Percentiles rank a stretch among this genome's conserved stretches.
These are phyloP conservation scores for Flaveria robusta DNA, from an alignment of 129 eudicot species.

Conservation along the genomic window DNA sequence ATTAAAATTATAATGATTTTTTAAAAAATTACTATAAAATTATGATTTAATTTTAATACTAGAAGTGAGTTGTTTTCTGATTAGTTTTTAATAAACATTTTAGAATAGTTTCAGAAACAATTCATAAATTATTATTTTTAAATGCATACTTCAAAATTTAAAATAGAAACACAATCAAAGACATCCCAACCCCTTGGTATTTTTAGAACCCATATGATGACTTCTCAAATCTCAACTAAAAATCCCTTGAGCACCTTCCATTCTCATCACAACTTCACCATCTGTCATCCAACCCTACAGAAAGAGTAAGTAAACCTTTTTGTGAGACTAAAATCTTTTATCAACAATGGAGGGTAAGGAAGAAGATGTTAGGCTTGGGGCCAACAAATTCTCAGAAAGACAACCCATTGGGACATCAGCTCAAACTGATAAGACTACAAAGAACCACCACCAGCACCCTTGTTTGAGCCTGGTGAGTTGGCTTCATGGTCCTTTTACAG, in stretches of 20 bases:
- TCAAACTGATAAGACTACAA: slow-evolving; percentile 80
- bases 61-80: no score
- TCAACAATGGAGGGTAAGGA: slow-evolving; percentile 76
- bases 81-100: no score
- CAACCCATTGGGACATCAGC: slow-evolving; percentile 88
- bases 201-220: no score
- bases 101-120: no score
- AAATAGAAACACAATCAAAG: no score
- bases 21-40: no score
- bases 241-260: slow-evolving; percentile 20
- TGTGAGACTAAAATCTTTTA: slow-evolving; percentile 11
- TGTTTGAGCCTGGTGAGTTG: slow-evolving; percentile 89
- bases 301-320: slow-evolving; percentile 5
- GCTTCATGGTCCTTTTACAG: slow-evolving; percentile 89
- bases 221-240: slow-evolving; percentile 32
- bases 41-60: no score
- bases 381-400: slow-evolving; percentile 74
- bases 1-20: no score
- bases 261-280: slow-evolving; percentile 19
- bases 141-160: no score
- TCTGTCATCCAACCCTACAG: not conserved
- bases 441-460: slow-evolving; percentile 90
- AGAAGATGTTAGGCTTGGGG: slow-evolving; percentile 89
- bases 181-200: no score
- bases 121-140: no score